These are phyloP conservation scores for Phytopythium ostracodes DNA, from an alignment of 352 stramenopile species.

Conservation along the genomic window DNA sequence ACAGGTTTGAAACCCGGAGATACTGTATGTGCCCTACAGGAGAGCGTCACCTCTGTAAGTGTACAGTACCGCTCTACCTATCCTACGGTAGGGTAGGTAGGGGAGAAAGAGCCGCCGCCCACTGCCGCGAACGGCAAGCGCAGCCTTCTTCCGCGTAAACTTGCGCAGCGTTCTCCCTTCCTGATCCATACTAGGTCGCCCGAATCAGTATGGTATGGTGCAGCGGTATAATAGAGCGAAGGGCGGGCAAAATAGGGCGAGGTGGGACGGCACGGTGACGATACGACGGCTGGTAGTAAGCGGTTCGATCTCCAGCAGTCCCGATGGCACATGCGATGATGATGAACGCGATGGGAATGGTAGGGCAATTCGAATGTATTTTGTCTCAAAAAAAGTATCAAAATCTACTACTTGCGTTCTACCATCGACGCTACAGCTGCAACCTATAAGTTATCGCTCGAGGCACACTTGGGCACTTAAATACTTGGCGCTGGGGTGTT, in stretches of 20 bases:
- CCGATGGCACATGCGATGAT: no score
- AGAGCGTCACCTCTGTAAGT: not conserved
- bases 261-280: no score
- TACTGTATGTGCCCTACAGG: not conserved
- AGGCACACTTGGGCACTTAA: not conserved
- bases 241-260: no score
- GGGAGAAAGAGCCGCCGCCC: not conserved
- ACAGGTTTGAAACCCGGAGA: not conserved
- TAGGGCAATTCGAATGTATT: not conserved
- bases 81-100: not conserved
- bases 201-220: no score
- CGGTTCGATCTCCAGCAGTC: no score
- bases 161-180: no score
- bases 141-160: no score
- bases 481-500: not conserved
- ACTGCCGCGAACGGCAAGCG: no score
- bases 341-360: no score
- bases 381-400: not conserved
- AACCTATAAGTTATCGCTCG: not conserved
- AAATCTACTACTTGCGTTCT: conserved; percentile 2
- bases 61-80: not conserved
- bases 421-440: not conserved
- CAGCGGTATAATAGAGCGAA: no score
- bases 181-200: no score
- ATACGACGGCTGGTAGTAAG: no score